Evolutionary conservation across 2,329 filamentous ascomycete genomes (phyloP), one percentile per base, ranked within the genome.

Genomic region (Iodosphaeria phyllophila): DNA sequence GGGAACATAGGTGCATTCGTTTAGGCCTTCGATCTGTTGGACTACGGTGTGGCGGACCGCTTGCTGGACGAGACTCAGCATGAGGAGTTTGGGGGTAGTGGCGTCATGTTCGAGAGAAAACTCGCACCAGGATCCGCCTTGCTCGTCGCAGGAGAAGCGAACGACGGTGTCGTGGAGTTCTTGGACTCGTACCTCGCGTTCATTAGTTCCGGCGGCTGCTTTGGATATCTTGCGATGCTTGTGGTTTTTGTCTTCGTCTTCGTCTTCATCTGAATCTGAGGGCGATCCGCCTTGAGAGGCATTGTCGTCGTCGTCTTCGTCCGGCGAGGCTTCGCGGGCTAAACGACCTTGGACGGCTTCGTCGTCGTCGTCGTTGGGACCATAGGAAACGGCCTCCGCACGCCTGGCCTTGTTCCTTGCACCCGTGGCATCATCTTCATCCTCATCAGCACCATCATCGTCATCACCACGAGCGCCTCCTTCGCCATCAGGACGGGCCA

Each of bases 281-380:
- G 56, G 56, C 32, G 57, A 64, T 26, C 57, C 58, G 13, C 54
- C 56, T 26, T 66, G 55, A 18, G 69, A 60, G 24, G 67, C 63
- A 3, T 62, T 62, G 12, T 69, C 67, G 13, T 74, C 69, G 18
- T 69, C 60, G 24, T 68, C 63, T 3, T 62, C 62, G 12, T 69
- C 67, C 13, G 56, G 50, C 3, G 60, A 58, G 3, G 57, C 60
- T 25, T 73, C 69, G 16, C 56, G 58, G 28, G 67, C 63, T 40
- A 74, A 63, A 29, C 64, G 60, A 26, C 58, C 56, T 38, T 75
- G 72, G 27, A 91, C 70, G 18, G 64, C 72, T 35, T 80, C 67
- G 41, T 95, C 89, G 4, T 86, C 86, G 5, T 92, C 84, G 42
- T 95, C 89, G 23, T 92, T 91, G 17, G 74, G 79, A 19, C 82